phyloP scores from a whole-genome alignment of 257 asterid genomes.

The Solanum appendiculatum region DNA sequence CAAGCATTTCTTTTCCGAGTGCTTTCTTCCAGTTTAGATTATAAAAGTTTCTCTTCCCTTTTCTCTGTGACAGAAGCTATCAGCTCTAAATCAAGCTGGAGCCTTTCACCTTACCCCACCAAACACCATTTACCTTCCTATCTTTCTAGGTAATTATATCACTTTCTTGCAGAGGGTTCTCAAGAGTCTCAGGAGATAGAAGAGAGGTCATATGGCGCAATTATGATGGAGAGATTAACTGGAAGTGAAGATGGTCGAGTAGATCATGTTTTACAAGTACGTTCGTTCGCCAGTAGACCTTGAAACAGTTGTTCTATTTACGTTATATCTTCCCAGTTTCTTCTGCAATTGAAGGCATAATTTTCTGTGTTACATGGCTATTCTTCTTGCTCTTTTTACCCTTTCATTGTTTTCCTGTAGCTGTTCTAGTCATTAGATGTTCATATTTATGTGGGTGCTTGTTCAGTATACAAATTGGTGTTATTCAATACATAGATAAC shows the following conservation, averaged over 20 bases:
- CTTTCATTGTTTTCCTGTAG: not conserved
- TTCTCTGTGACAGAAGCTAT: not conserved
- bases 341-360: not conserved
- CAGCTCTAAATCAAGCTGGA: not conserved
- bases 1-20: not conserved
- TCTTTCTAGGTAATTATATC: not conserved
- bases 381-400: not conserved
- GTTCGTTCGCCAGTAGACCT: slow-evolving; percentile 1
- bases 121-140: not conserved
- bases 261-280: slow-evolving; percentile 88
- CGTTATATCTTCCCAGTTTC: not conserved
- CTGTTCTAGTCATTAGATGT: not conserved
- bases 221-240: slow-evolving; percentile 76
- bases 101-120: not conserved
- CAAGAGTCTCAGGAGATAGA: slow-evolving; percentile 35
- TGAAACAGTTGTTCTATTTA: not conserved
- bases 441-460: not conserved
- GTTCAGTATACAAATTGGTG: not conserved
- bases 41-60: not conserved
- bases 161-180: slow-evolving; percentile 46
- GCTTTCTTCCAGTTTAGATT: not conserved
- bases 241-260: slow-evolving; percentile 71
- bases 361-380: not conserved
- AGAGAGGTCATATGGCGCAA: slow-evolving; percentile 81
- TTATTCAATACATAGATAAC: not conserved